A percentile compares a stretch with the other conserved stretches of the same genome.
Evolutionary conservation across 176 grass and related monocot species (phyloP).

Genomic region (Alloteropsis semialata): DNA sequence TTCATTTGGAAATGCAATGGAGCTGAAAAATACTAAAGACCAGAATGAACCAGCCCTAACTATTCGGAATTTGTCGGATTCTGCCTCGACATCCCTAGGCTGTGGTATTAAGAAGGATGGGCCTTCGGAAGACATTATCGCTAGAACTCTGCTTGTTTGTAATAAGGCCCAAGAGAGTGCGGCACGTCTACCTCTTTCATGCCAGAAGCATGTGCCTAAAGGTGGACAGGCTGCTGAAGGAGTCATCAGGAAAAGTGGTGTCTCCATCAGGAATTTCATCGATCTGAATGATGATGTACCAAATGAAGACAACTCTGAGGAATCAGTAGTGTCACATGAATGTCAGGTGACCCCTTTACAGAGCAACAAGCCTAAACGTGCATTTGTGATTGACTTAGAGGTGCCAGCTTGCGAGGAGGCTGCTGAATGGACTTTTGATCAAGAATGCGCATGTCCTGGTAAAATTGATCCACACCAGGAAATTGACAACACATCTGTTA

Average conservation of each 20-base stretch:
- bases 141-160: slow-evolving; percentile 14
- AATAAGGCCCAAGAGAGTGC: slow-evolving; percentile 27
- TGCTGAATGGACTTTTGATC: slow-evolving; percentile 19
- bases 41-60: slow-evolving; percentile 13
- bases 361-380: slow-evolving; percentile 36
- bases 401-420: slow-evolving; percentile 35
- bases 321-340: slow-evolving; percentile 33
- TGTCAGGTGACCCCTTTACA: slow-evolving; percentile 23
- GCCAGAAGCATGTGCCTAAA: slow-evolving; percentile 12
- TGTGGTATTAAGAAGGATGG: slow-evolving; percentile 26
- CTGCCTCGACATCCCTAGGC: slow-evolving; percentile 33
- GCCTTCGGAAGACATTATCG: background rate
- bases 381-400: slow-evolving; percentile 56
- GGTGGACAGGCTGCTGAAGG: slow-evolving; percentile 27
- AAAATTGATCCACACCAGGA: slow-evolving; percentile 5
- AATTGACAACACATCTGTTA: slow-evolving; percentile 11
- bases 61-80: slow-evolving; percentile 56
- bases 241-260: slow-evolving; percentile 6
- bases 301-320: slow-evolving; percentile 40
- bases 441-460: background rate
- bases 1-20: slow-evolving; percentile 34
- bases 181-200: slow-evolving; percentile 19
- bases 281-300: slow-evolving; percentile 69
- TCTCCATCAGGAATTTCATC: slow-evolving; percentile 32
- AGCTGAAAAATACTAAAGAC: slow-evolving; percentile 28